Percentiles rank a stretch among this genome's conserved stretches.
These are phyloP conservation scores for Sugiyamaella marilandica DNA, from an alignment of 805 yeast genomes.

Conservation along the genomic window DNA sequence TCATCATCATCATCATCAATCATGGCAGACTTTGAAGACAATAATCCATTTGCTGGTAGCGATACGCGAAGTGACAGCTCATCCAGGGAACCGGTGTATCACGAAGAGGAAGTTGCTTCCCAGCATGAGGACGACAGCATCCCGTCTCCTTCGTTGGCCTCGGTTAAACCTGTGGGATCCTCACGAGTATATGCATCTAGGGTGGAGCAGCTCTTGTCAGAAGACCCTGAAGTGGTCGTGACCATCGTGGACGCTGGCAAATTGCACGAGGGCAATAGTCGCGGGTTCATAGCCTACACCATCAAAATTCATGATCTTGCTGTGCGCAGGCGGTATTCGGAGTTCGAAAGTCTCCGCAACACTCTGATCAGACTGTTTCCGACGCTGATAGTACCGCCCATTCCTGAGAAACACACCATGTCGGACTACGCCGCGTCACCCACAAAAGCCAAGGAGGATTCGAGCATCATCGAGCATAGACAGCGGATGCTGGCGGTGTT, in stretches of 20 bases:
- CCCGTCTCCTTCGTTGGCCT: background rate
- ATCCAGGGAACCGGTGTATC: background rate
- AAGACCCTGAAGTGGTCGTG: slow-evolving; percentile 32
- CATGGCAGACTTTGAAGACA: slow-evolving; percentile 40
- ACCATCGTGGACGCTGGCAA: slow-evolving; percentile 78
- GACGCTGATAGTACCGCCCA: slow-evolving; percentile 82
- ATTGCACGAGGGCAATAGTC: slow-evolving; percentile 70
- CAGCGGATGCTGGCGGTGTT: slow-evolving; percentile 72
- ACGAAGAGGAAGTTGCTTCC: background rate
- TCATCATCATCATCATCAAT: background rate
- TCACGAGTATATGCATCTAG: slow-evolving; percentile 25
- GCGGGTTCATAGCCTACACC: slow-evolving; percentile 79
- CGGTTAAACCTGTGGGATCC: background rate
- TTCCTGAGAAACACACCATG: slow-evolving; percentile 78
- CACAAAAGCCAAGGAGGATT: slow-evolving; percentile 42
- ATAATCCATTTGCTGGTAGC: slow-evolving; percentile 40
- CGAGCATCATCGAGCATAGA: slow-evolving; percentile 53
- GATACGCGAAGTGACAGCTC: slow-evolving; percentile 18
- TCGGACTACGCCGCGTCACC: slow-evolving; percentile 43
- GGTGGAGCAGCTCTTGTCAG: slow-evolving; percentile 32
- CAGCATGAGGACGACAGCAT: background rate
- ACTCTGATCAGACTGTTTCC: slow-evolving; percentile 72
- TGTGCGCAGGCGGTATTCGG: slow-evolving; percentile 84
- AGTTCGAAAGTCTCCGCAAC: slow-evolving; percentile 78
- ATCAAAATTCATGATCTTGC: slow-evolving; percentile 57